Conservation (phyloP, 2,329 filamentous ascomycete species). For the Calycina herbarum region DNA sequence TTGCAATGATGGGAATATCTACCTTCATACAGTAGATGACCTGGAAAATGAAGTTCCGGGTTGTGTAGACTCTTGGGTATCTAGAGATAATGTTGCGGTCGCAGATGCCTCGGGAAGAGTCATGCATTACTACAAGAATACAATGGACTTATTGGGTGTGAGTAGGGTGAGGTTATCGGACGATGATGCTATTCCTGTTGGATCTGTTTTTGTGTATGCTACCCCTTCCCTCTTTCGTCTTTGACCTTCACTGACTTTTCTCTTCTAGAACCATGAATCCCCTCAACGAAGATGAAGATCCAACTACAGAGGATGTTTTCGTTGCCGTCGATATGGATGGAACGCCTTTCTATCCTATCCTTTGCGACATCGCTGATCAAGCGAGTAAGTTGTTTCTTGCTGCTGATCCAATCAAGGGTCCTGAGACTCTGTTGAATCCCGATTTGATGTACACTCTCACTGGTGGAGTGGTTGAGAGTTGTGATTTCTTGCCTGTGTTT, state of each 20-base stretch:
- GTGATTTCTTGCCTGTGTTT: slow-evolving; percentile 4
- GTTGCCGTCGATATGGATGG: neutral
- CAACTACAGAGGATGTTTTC: neutral
- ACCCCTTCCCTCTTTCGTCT: neutral
- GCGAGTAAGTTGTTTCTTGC: slow-evolving; percentile 3
- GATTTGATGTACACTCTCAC: neutral
- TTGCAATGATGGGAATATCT: slow-evolving; percentile 6
- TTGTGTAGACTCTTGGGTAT: slow-evolving; percentile 1
- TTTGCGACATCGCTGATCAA: neutral
- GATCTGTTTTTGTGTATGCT: neutral
- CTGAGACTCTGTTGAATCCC: neutral
- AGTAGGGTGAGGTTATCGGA: neutral
- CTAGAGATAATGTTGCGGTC: neutral
- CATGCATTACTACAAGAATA: neutral
- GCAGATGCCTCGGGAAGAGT: no score
- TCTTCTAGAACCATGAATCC: neutral
- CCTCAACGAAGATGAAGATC: neutral
- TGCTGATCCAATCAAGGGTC: neutral
- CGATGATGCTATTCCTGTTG: neutral
- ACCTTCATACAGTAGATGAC: neutral
- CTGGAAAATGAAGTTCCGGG: neutral
- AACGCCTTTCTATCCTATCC: neutral
- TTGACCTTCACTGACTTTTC: no score
- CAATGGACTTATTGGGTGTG: neutral
- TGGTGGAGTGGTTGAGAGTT: slow-evolving; percentile 2